Percentiles rank a stretch among this genome's conserved stretches.
These are phyloP conservation scores for Kingdonia uniflora DNA, from an alignment of 164 flowering plant genomes.

Conservation along the genomic window DNA sequence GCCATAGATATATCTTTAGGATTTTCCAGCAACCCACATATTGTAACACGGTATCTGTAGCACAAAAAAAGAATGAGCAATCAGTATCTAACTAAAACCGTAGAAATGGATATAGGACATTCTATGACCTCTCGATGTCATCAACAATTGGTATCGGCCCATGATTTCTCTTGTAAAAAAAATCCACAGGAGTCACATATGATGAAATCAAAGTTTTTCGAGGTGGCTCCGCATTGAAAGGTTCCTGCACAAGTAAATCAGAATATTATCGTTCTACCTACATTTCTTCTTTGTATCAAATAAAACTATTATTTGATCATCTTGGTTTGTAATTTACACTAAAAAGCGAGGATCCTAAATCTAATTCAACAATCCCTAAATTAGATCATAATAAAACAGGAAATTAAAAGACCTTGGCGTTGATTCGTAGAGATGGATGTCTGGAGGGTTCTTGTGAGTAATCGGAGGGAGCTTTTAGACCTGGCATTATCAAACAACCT, in stretches of 20 bases:
- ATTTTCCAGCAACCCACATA: conserved; percentile 51
- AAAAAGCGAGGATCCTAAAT: too few species aligned
- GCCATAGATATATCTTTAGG: conserved; percentile 59
- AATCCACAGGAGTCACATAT: conserved; percentile 87
- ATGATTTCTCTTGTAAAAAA: conserved; percentile 96
- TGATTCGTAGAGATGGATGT: not conserved
- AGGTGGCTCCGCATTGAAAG: conserved; percentile 95
- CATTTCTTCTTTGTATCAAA: too few species aligned
- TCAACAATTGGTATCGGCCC: conserved; percentile 94
- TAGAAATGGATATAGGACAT: not conserved
- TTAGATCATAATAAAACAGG: not conserved
- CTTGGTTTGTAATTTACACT: too few species aligned
- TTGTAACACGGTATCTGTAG: conserved; percentile 56
- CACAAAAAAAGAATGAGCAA: conserved; percentile 5
- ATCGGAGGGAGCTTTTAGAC: not conserved
- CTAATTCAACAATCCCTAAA: too few species aligned
- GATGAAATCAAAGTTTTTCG: conserved; percentile 64
- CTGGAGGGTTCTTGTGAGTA: not conserved
- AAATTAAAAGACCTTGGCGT: conserved; percentile 1
- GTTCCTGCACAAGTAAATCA: conserved; percentile 44
- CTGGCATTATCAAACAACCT: not conserved
- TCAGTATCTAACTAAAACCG: conserved; percentile 11
- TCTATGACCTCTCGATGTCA: conserved; percentile 62
- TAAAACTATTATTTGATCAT: too few species aligned
- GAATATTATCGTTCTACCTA: too few species aligned